Evolutionary conservation across 1,139 yeast species (phyloP), one percentile per base, ranked within the genome.

Genomic region (Suhomyces ambrosiae): DNA sequence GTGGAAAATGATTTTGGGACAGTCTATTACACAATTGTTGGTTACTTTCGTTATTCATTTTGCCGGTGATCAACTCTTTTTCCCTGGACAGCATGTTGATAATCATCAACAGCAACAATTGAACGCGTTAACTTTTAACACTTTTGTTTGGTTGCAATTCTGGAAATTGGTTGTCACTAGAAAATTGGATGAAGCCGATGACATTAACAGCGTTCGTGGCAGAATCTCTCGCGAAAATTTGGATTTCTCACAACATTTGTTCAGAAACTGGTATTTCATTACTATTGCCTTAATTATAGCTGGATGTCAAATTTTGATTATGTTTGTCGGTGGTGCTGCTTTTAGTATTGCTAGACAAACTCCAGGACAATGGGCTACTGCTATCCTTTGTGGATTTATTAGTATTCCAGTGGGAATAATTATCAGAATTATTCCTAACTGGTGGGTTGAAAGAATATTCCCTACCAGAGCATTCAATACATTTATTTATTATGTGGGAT

Each of bases 1-100:
- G 92, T 92, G 98, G 98, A 92, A 92, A 62, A 90, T 94, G 97
- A 92, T 94, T 52, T 50, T 90, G 37, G 95, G 96, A 4, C 97
- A 92, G 65, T 78, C 96, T 1, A 47, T 71, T 7, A 76, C 81
- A 44, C 99, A 92, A 67, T 74, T 94, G 45, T 56, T 74, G 18
- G 76, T 92, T 17, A 90, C 97, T 0, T 85, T 92, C 56, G 69
- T 74, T 4, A 64, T 94, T 35, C 92, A 88, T 61, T 92, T 88
- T 63, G 86, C 80, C 8, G 97, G 97, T 14, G 58, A 65, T 13
- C 44, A 63, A 30, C 63, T 92, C 23, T 89, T 87, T 57, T 79
- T 62, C 52, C 74, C 76, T 3, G 52, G 56, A 28, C 18, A 8
- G 1, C 56, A 59, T 12, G 56, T 73, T 28, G 53, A 65, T 24